Evolutionary conservation across 345 rosid genomes (phyloP).

Genomic region (Passiflora organensis): DNA sequence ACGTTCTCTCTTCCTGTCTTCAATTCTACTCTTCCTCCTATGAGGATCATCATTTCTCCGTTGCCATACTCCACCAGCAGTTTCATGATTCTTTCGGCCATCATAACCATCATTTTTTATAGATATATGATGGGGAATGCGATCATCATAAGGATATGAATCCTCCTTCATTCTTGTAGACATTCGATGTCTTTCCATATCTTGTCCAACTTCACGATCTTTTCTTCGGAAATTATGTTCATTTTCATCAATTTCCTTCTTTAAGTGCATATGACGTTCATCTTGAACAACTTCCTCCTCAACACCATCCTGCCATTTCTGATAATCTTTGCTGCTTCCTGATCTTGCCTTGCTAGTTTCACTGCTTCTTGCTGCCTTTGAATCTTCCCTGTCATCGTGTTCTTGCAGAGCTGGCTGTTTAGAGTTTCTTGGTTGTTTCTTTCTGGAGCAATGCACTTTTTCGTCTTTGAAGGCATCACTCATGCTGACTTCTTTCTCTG

Average conservation of each 20-base stretch:
- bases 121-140: slow-evolving; percentile 31
- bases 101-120: slow-evolving; percentile 57
- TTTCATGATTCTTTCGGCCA: slow-evolving; percentile 61
- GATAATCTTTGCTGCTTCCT: slow-evolving; percentile 73
- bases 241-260: slow-evolving; percentile 47
- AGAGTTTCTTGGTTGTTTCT: slow-evolving; percentile 38
- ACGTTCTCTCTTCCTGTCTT: slow-evolving; percentile 72
- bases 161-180: slow-evolving; percentile 48
- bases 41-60: slow-evolving; percentile 56
- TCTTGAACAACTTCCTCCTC: slow-evolving; percentile 90
- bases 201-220: slow-evolving; percentile 54
- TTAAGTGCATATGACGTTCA: slow-evolving; percentile 36
- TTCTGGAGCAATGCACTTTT: slow-evolving; percentile 20
- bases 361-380: slow-evolving; percentile 82
- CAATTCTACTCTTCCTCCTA: slow-evolving; percentile 52
- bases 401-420: slow-evolving; percentile 40
- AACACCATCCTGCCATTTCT: slow-evolving; percentile 52
- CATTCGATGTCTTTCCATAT: slow-evolving; percentile 48
- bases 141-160: slow-evolving; percentile 47
- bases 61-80: slow-evolving; percentile 52
- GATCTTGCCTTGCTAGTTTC: slow-evolving; percentile 88
- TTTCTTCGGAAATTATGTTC: slow-evolving; percentile 52
- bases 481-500: slow-evolving; percentile 19
- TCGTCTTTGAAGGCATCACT: slow-evolving; percentile 29
- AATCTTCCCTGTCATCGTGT: slow-evolving; percentile 60